Base-by-base conservation (phyloP, 805 yeast species). In the Tetrapisispora arboricola region DNA sequence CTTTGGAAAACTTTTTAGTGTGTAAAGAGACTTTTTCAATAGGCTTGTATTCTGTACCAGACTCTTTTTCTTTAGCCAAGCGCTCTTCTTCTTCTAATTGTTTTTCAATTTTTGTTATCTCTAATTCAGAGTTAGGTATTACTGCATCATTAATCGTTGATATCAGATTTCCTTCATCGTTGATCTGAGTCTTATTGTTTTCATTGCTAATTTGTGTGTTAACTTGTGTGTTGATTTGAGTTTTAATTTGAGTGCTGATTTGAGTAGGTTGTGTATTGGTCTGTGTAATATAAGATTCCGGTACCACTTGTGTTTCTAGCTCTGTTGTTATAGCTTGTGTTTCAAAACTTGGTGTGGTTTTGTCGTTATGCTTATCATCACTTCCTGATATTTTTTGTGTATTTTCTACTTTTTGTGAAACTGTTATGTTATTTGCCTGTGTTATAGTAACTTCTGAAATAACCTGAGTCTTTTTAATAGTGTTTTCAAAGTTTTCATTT, bases 71-170 rank as follows among this genome's bases (percentile, higher is more conserved):
- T 27, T 32, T 32, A 21, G 15, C 21, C n/a, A 25, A 13, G 3
- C 12, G 7, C 11, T 40, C 44, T 37, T 45, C 43, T 18, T 32
- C 38, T 15, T 36, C 47, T 5, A 49, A n/a, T 24, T 50, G 44
- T 19, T 37, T 44, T 35, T 48, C 50, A 18, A 54, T 41, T 21
- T 49, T 47, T 34, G 48, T 48, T 2, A 51, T 51, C 28, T 45
- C 45, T 4, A 52, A 40, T 10, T 24, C 28, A 3, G 21, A 4
- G n/a, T 16, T 28, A 3, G 10, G 15, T n/a, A 6, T 18, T 7
- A 16, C 6, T 21, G 20, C 26, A 24, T 43, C 46, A 33, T 31
- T n/a, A 6, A 33, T 28, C 3, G 46, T 43, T 13, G 39, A 11
- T 25, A 29, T 6, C 11, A 31, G 17, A n/a, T 19, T 15, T 20